phyloP scores from a whole-genome alignment of 805 yeast genomes.

The Schizosaccharomyces cryophilus region DNA sequence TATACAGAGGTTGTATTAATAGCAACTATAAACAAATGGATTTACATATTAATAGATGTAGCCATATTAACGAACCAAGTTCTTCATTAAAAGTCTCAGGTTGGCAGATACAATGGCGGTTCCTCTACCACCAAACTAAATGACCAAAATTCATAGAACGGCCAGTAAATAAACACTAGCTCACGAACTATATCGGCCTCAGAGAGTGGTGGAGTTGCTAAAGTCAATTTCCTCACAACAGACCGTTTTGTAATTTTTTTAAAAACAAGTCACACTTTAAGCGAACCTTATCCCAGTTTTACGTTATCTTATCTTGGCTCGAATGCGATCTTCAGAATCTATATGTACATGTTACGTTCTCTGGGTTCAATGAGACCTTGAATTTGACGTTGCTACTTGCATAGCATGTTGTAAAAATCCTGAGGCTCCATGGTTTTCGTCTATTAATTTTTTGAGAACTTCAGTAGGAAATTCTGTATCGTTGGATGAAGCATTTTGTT shows the following conservation, averaged over 20 bases:
- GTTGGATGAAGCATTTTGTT: not conserved
- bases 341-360: not conserved
- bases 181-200: not conserved
- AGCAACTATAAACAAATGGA: no score
- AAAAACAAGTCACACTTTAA: not conserved
- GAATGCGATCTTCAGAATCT: no score
- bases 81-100: not conserved
- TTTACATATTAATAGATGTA: no score
- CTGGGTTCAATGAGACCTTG: constrained; percentile 34
- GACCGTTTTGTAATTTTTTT: not conserved
- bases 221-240: not conserved
- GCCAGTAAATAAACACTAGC: not conserved
- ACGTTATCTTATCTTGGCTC: no score
- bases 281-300: not conserved
- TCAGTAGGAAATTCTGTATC: not conserved
- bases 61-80: not conserved
- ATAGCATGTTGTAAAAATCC: constrained; percentile 72
- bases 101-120: not conserved
- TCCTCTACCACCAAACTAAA: not conserved
- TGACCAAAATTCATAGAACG: not conserved
- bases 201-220: not conserved
- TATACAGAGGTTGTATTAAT: no score
- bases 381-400: constrained; percentile 42
- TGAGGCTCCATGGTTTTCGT: constrained; percentile 68
- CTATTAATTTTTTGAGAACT: constrained; percentile 31